phyloP scores from a whole-genome alignment of 1,284 basidiomycete species.

The Ceratobasidium sp. region DNA sequence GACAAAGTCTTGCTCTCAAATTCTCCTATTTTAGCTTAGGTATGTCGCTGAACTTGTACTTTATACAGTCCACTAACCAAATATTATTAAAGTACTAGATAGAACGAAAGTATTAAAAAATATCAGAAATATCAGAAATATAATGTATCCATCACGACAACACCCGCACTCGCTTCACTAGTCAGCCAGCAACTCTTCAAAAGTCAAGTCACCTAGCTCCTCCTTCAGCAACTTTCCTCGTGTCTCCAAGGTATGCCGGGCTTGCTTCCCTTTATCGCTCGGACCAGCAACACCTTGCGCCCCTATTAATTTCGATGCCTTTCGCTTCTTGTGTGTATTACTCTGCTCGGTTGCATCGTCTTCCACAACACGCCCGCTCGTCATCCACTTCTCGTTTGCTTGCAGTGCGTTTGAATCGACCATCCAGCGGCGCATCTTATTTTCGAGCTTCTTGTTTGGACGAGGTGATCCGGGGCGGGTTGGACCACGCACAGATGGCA shows the following conservation, averaged over 20 bases:
- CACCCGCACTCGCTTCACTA: not conserved
- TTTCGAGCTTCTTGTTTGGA: not conserved
- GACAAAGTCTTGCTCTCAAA: too few relatives aligned
- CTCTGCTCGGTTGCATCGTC: not conserved
- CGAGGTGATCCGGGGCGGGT: slow-evolving; percentile 2
- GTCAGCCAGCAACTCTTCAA: not conserved
- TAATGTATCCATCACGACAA: not conserved
- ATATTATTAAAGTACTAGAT: not conserved
- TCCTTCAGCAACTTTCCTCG: not conserved
- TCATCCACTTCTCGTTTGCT: not conserved
- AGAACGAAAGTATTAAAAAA: not conserved
- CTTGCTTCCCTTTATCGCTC: slow-evolving; percentile 2
- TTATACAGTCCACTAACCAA: not conserved
- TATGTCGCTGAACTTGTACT: not conserved
- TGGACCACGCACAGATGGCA: not conserved
- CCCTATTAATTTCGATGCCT: not conserved
- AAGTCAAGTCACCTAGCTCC: not conserved
- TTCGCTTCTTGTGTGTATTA: not conserved
- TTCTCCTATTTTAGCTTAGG: too few relatives aligned
- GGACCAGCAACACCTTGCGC: not conserved
- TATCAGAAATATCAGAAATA: not conserved
- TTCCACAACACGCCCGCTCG: not conserved
- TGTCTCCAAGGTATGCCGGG: not conserved
- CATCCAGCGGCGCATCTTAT: not conserved
- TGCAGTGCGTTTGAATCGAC: not conserved